Conservation (phyloP, 257 asterid genomes). For the Anisodus acutangulus region DNA sequence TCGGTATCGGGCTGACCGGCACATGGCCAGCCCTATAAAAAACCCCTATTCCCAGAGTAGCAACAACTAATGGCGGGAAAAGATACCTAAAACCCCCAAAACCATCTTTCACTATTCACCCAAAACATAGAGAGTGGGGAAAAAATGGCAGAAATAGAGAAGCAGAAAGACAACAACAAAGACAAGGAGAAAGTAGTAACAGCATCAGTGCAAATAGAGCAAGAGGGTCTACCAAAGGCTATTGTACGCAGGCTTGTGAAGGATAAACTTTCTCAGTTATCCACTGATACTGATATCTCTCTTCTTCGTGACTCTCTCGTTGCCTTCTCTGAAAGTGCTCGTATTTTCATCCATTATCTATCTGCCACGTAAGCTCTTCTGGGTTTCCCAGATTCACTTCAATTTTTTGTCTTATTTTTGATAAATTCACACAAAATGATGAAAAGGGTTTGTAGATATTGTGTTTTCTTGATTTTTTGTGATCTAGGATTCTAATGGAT, state of each 20-base stretch:
- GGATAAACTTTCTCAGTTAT: constrained; percentile 85
- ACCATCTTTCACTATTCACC: not conserved
- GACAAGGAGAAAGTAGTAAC: constrained; percentile 40
- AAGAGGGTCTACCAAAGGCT: constrained; percentile 87
- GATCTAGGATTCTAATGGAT: not conserved
- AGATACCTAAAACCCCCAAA: constrained; percentile 24
- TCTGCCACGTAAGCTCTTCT: constrained; percentile 66
- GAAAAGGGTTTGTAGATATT: not conserved
- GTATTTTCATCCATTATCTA: constrained; percentile 87
- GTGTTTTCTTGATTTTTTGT: not conserved
- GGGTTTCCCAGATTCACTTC: not conserved
- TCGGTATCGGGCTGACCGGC: too few species aligned
- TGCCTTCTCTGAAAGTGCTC: constrained; percentile 85
- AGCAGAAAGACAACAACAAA: constrained; percentile 34
- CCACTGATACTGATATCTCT: constrained; percentile 62
- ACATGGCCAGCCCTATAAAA: not conserved
- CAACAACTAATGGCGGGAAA: constrained; percentile 24
- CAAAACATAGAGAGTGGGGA: not conserved
- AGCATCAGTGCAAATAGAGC: constrained; percentile 42
- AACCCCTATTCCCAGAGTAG: too few species aligned
- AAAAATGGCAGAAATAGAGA: constrained; percentile 40
- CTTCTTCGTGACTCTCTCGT: constrained; percentile 76
- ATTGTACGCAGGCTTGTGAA: constrained; percentile 89
- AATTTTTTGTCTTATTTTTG: not conserved
- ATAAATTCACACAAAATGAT: not conserved